Percentiles rank a stretch among this genome's conserved stretches.
Evolutionary conservation across 2,329 filamentous ascomycete species (phyloP).

Genomic region (Zymoseptoria ardabiliae): DNA sequence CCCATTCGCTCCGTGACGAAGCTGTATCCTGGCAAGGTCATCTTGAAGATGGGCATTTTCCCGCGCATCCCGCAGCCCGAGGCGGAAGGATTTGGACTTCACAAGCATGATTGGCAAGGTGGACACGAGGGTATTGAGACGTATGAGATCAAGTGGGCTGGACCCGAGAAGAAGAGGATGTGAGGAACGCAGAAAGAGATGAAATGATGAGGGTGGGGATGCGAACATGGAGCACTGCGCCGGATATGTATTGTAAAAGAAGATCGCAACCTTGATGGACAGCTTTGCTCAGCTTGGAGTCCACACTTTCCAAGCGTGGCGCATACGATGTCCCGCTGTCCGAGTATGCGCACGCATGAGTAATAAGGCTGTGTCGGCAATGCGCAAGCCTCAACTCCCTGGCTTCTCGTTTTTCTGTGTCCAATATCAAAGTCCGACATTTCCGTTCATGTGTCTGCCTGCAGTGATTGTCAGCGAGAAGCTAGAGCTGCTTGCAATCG

Average conservation of each 20-base stretch:
- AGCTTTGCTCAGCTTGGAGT: not conserved
- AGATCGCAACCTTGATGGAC: not conserved
- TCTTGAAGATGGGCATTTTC: conserved; percentile 47
- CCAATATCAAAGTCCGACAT: not conserved
- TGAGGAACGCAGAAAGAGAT: not conserved
- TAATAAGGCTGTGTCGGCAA: not conserved
- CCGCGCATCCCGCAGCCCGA: conserved; percentile 42
- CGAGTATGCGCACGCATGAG: not conserved
- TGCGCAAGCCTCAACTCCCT: not conserved
- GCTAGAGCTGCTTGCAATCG: not conserved
- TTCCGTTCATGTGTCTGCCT: not conserved
- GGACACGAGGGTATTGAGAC: conserved; percentile 32
- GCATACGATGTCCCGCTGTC: not conserved
- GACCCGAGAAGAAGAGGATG: conserved; percentile 31
- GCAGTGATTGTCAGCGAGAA: not conserved
- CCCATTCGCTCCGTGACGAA: conserved; percentile 42
- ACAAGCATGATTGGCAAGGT: conserved; percentile 40
- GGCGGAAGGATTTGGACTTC: conserved; percentile 38
- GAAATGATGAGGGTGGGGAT: not conserved
- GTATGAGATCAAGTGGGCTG: conserved; percentile 35
- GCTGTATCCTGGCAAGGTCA: conserved; percentile 35
- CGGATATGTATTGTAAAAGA: not conserved
- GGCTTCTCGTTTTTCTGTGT: not conserved
- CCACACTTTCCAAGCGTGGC: not conserved
- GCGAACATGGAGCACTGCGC: not conserved